phyloP scores from a whole-genome alignment of 2,329 filamentous ascomycete genomes.

The Pseudodiploospora longispora region DNA sequence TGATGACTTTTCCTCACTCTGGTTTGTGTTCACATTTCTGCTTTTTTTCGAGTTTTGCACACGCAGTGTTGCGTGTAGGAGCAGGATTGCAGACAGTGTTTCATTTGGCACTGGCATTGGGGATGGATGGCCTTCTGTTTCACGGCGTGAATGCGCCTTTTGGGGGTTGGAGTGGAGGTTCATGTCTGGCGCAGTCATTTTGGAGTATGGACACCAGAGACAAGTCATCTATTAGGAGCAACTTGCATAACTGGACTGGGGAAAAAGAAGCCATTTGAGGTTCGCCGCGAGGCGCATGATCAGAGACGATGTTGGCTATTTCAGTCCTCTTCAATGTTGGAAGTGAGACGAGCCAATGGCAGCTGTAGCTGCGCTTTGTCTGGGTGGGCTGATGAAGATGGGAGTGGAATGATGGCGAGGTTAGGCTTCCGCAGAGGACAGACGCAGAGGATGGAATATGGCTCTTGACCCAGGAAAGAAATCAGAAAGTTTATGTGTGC shows the following conservation, averaged over 20 bases:
- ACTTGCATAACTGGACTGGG: slow-evolving; percentile 5
- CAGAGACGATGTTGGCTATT: background rate
- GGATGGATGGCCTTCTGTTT: slow-evolving; percentile 8
- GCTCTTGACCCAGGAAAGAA: no score
- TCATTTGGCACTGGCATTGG: slow-evolving; percentile 7
- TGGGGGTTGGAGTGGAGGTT: slow-evolving; percentile 4
- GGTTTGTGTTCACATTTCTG: slow-evolving; percentile 2
- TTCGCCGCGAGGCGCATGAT: slow-evolving; percentile 8
- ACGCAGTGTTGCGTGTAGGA: slow-evolving; percentile 2
- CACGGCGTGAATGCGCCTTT: slow-evolving; percentile 10
- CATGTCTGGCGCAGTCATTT: slow-evolving; percentile 7
- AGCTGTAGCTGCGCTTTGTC: no score
- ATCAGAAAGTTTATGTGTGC: no score
- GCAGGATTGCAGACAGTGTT: slow-evolving; percentile 7
- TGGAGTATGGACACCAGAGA: slow-evolving; percentile 10
- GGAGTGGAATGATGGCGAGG: no score
- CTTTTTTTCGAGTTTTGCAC: slow-evolving; percentile 6
- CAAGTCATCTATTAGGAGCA: no score
- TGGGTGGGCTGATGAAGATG: no score
- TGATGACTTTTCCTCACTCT: slow-evolving; percentile 5
- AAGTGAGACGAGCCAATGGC: no score
- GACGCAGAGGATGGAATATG: no score
- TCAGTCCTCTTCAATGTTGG: no score
- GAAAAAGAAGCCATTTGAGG: slow-evolving; percentile 9
- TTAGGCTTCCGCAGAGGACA: no score